Conservation (phyloP, 192 early-diverging fungal species). For the Coemansia furcata region DNA sequence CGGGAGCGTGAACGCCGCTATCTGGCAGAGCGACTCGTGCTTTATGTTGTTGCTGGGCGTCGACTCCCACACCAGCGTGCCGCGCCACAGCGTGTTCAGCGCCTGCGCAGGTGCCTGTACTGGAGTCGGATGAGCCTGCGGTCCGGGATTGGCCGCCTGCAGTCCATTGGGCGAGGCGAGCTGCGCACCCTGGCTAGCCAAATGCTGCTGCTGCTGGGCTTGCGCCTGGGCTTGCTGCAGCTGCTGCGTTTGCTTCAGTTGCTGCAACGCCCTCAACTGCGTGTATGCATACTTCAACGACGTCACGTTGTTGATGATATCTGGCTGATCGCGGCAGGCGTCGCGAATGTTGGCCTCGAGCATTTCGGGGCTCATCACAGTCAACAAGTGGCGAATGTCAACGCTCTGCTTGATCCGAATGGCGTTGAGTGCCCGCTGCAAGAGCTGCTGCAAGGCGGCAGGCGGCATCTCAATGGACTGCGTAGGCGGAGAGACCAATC, state of each 20-base stretch:
- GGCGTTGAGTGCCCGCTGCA: slow-evolving; percentile 10
- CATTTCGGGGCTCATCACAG: slow-evolving; percentile 21
- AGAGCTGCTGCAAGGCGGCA: slow-evolving; percentile 9
- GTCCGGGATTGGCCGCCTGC: background rate
- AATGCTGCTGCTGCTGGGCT: slow-evolving; percentile 14
- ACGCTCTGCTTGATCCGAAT: slow-evolving; percentile 14
- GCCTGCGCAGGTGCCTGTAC: slow-evolving; percentile 5
- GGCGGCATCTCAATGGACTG: slow-evolving; percentile 9
- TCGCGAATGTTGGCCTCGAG: slow-evolving; percentile 35
- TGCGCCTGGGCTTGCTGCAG: slow-evolving; percentile 16
- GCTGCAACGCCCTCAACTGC: slow-evolving; percentile 11
- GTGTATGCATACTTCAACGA: slow-evolving; percentile 16
- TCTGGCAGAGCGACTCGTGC: slow-evolving; percentile 28
- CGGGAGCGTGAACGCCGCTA: slow-evolving; percentile 15
- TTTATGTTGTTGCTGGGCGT: slow-evolving; percentile 20
- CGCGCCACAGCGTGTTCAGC: slow-evolving; percentile 24
- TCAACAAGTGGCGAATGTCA: slow-evolving; percentile 23
- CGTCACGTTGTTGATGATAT: slow-evolving; percentile 20
- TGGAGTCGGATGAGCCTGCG: slow-evolving; percentile 6
- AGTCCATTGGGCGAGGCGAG: slow-evolving; percentile 8
- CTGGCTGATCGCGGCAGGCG: slow-evolving; percentile 26
- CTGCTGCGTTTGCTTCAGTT: slow-evolving; percentile 7
- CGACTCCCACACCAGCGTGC: slow-evolving; percentile 37
- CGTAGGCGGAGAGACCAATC: slow-evolving; percentile 21
- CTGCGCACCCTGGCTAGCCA: background rate